Evolutionary conservation across 1,284 basidiomycete species (phyloP).

Genomic region (Stereum hirsutum): DNA sequence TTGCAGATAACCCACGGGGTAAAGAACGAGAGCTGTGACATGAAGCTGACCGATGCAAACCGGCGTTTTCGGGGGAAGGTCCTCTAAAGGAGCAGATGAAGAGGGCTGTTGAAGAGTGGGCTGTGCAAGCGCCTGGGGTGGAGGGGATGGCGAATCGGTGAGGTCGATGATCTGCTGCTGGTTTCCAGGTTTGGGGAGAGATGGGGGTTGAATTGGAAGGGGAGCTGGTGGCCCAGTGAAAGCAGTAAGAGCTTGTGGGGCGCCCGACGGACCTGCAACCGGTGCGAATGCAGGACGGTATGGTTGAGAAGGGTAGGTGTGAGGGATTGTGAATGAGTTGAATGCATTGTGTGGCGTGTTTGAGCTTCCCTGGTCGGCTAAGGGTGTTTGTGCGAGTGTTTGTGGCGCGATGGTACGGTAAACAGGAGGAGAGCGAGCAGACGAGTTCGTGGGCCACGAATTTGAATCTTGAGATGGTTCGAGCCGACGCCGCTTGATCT

Average conservation of each 20-base stretch:
- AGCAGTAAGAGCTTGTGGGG: conserved; percentile 1
- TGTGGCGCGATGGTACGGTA: conserved; percentile 3
- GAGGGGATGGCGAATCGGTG: conserved; percentile 65
- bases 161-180: conserved; percentile 60
- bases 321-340: not conserved
- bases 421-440: conserved; percentile 1
- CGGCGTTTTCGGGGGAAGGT: conserved; percentile 60
- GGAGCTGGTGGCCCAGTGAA: conserved; percentile 1
- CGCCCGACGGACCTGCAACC: not conserved
- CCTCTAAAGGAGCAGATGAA: not conserved
- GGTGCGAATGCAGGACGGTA: conserved; percentile 7
- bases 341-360: not conserved
- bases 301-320: conserved; percentile 5
- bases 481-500: conserved; percentile 30
- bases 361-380: too few species aligned
- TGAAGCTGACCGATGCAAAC: conserved; percentile 85
- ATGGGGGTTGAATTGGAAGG: not conserved
- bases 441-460: conserved; percentile 1
- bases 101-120: not conserved
- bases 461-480: conserved; percentile 23
- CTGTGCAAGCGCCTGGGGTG: conserved; percentile 28
- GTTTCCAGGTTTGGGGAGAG: not conserved
- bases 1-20: conserved; percentile 69
- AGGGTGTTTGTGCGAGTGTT: conserved; percentile 2
- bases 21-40: conserved; percentile 78